Percentiles rank a stretch among this genome's conserved stretches.
Evolutionary conservation across 305 asterid species (phyloP).

Genomic region (Fraxinus angustifolia): DNA sequence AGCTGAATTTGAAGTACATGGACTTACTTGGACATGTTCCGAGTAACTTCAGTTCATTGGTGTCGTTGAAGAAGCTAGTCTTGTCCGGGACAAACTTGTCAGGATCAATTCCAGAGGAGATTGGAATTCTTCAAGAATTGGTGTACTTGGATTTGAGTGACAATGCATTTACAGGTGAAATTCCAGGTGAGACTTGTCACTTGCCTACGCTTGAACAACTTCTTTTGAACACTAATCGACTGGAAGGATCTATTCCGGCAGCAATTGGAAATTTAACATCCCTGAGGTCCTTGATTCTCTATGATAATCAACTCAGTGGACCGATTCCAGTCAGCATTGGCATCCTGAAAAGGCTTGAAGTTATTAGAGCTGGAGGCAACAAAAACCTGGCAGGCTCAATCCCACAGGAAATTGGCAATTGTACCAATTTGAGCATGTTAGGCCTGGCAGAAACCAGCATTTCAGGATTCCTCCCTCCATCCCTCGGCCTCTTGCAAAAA

Average conservation of each 20-base stretch:
- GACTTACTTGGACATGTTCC: conserved; percentile 63
- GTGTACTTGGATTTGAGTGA: conserved; percentile 58
- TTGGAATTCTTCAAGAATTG: conserved; percentile 42
- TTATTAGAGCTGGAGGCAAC: conserved; percentile 84
- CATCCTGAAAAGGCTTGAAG: conserved; percentile 46
- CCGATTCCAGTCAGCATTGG: conserved; percentile 58
- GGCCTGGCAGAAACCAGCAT: conserved; percentile 84
- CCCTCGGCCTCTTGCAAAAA: conserved; percentile 53
- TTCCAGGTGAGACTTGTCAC: conserved; percentile 42
- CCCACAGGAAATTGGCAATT: conserved; percentile 71
- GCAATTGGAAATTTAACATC: conserved; percentile 53
- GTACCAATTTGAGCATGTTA: conserved; percentile 50
- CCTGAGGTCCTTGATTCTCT: conserved; percentile 45
- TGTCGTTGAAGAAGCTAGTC: conserved; percentile 43
- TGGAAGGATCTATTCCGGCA: conserved; percentile 52
- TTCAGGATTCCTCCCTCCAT: conserved; percentile 72
- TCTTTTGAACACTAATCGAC: conserved; percentile 48
- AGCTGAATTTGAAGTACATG: conserved; percentile 48
- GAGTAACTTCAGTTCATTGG: conserved; percentile 40
- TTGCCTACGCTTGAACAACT: conserved; percentile 50
- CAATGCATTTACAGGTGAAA: conserved; percentile 61
- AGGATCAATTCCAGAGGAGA: conserved; percentile 51
- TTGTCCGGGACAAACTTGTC: conserved; percentile 68
- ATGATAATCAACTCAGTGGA: conserved; percentile 67
- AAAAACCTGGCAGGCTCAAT: conserved; percentile 65